Percentiles rank a stretch among this genome's conserved stretches.
phyloP scores from a whole-genome alignment of 208 protist species.

The Trypanosoma theileri region DNA sequence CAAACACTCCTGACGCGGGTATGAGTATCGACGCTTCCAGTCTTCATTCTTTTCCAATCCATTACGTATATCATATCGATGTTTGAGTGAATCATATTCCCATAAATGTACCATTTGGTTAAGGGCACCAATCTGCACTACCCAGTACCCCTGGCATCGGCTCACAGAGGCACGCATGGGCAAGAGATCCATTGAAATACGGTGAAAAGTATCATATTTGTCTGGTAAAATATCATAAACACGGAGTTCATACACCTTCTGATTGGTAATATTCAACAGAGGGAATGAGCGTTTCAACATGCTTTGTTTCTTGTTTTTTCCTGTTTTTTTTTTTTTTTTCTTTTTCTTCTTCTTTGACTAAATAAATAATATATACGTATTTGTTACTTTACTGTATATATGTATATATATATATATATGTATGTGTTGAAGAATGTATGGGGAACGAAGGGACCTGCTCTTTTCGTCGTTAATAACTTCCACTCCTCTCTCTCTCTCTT shows the following conservation, averaged over 20 bases:
- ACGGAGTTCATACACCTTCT: conserved; percentile 72
- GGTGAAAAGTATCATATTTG: conserved; percentile 62
- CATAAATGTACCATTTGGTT: conserved; percentile 78
- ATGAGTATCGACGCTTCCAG: conserved; percentile 51
- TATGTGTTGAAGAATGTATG: no score
- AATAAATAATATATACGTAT: neutral
- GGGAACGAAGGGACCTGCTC: no score
- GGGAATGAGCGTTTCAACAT: conserved; percentile 44
- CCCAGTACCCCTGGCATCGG: conserved; percentile 70
- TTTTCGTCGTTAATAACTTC: no score
- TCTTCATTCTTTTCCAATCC: conserved; percentile 56
- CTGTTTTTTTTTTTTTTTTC: conserved; percentile 16
- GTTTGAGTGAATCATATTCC: conserved; percentile 72
- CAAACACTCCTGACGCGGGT: conserved; percentile 36
- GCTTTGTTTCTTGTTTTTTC: conserved; percentile 4
- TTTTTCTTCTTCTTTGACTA: conserved; percentile 20
- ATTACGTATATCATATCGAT: conserved; percentile 61
- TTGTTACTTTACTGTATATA: conserved; percentile 5
- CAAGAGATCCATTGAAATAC: conserved; percentile 59
- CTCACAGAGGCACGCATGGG: conserved; percentile 41
- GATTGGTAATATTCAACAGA: conserved; percentile 9
- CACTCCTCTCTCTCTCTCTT: no score
- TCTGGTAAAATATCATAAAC: conserved; percentile 47
- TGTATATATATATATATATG: neutral
- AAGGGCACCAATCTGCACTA: conserved; percentile 66